phyloP scores from a whole-genome alignment of 2,329 filamentous ascomycete species.

The Dactylellina cionopaga region DNA sequence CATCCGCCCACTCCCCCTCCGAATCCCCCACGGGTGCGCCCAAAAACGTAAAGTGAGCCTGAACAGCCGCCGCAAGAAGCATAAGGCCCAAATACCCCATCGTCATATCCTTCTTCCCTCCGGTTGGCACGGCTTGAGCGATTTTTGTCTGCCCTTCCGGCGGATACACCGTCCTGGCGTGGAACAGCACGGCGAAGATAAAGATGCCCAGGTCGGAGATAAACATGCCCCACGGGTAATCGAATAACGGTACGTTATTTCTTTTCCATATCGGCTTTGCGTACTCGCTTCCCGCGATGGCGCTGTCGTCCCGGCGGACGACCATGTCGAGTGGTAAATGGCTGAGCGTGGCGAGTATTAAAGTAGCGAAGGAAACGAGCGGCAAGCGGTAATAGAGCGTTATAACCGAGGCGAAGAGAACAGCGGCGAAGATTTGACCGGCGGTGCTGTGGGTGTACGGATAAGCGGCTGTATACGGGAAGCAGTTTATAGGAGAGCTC shows the following conservation, averaged over 20 bases:
- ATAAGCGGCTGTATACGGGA: slow-evolving; percentile 4
- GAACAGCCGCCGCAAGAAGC: background rate
- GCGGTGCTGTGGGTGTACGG: slow-evolving; percentile 21
- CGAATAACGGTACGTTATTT: slow-evolving; percentile 16
- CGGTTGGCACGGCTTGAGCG: background rate
- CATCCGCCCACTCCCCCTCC: background rate
- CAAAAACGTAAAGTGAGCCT: slow-evolving; percentile 32
- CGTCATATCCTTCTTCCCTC: slow-evolving; percentile 16
- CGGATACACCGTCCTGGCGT: slow-evolving; percentile 38
- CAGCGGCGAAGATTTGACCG: slow-evolving; percentile 10
- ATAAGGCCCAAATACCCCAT: slow-evolving; percentile 11
- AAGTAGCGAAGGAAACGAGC: background rate
- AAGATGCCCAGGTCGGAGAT: slow-evolving; percentile 30
- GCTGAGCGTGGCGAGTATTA: slow-evolving; percentile 14
- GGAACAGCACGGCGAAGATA: slow-evolving; percentile 27
- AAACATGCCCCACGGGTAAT: slow-evolving; percentile 29
- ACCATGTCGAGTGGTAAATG: slow-evolving; percentile 19
- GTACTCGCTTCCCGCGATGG: background rate
- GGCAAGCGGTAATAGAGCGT: slow-evolving; percentile 1
- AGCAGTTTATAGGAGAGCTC: slow-evolving; percentile 8
- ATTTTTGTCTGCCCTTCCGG: slow-evolving; percentile 16
- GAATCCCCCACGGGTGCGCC: background rate
- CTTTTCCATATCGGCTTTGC: slow-evolving; percentile 21
- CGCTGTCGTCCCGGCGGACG: background rate
- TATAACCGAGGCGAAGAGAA: slow-evolving; percentile 1